Conservation (phyloP, 2,329 filamentous ascomycete species). For the Lasiodiplodia citricola region DNA sequence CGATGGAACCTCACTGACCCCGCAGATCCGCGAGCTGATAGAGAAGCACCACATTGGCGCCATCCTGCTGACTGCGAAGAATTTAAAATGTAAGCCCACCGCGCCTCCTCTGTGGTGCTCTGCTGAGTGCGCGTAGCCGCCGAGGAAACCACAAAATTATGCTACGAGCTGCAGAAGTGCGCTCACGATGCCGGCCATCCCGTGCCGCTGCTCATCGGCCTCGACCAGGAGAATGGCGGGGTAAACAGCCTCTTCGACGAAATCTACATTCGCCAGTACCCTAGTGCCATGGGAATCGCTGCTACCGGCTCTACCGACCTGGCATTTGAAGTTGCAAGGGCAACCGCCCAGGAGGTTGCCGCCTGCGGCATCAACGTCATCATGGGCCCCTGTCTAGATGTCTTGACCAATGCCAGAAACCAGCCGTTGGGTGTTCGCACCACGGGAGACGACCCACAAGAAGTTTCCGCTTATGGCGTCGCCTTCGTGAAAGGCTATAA, state of each 20-base stretch:
- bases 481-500: conserved; percentile 92
- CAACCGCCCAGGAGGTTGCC: conserved; percentile 88
- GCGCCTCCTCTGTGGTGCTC: conserved; percentile 27
- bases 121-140: conserved; percentile 66
- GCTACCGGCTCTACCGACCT: conserved; percentile 85
- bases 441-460: conserved; percentile 89
- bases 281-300: conserved; percentile 95
- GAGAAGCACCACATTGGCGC: conserved; percentile 87
- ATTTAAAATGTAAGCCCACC: conserved; percentile 72
- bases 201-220: conserved; percentile 83
- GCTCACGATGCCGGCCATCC: conserved; percentile 89
- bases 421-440: conserved; percentile 90
- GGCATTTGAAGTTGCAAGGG: conserved; percentile 88
- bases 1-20: conserved; percentile 82
- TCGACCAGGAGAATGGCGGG: conserved; percentile 97
- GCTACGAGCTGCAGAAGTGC: conserved; percentile 90
- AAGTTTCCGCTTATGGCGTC: conserved; percentile 90
- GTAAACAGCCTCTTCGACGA: conserved; percentile 97
- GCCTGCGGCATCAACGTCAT: conserved; percentile 97
- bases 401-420: conserved; percentile 89
- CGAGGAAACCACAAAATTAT: conserved; percentile 83
- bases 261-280: conserved; percentile 94
- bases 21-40: conserved; percentile 80
- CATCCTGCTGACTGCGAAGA: conserved; percentile 82
- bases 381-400: conserved; percentile 90